Conservation (phyloP, 345 rosid species). For the Theobroma cacao region DNA sequence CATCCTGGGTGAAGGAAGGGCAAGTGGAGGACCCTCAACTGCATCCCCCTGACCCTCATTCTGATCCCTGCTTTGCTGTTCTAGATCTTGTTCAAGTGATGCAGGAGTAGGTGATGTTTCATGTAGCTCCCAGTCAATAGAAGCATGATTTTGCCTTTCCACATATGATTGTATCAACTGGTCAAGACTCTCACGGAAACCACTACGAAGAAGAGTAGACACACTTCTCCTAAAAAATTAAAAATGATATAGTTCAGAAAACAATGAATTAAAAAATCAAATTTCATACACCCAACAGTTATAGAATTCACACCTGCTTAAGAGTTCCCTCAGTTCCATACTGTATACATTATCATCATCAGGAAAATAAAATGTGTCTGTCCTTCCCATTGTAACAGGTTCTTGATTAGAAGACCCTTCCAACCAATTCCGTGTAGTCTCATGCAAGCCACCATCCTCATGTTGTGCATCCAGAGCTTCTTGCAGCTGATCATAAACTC, state of each 20-base stretch:
- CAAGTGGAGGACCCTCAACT: slow-evolving; percentile 42
- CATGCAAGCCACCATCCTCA: slow-evolving; percentile 44
- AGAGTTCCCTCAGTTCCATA: slow-evolving; percentile 78
- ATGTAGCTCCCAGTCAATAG: slow-evolving; percentile 65
- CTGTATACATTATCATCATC: slow-evolving; percentile 65
- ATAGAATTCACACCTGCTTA: slow-evolving; percentile 57
- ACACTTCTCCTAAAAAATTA: slow-evolving; percentile 76
- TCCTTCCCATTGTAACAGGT: slow-evolving; percentile 41
- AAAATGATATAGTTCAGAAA: slow-evolving; percentile 19
- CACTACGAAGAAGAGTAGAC: slow-evolving; percentile 85
- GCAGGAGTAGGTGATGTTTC: slow-evolving; percentile 49
- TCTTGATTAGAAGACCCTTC: slow-evolving; percentile 51
- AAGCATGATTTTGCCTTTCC: slow-evolving; percentile 73
- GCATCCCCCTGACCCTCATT: slow-evolving; percentile 43
- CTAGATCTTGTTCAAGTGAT: slow-evolving; percentile 47
- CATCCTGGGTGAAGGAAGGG: slow-evolving; percentile 44
- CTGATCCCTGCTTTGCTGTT: slow-evolving; percentile 51
- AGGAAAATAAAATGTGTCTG: slow-evolving; percentile 45
- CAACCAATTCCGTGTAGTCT: slow-evolving; percentile 56
- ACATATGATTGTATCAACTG: slow-evolving; percentile 80
- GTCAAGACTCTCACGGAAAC: slow-evolving; percentile 86
- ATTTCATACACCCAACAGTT: neutral
- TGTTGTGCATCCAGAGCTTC: slow-evolving; percentile 40
- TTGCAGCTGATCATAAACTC: slow-evolving; percentile 32
- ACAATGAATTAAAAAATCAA: neutral